phyloP scores from a whole-genome alignment of 1,284 basidiomycete species.

The Cystobasidiaceae sp. region DNA sequence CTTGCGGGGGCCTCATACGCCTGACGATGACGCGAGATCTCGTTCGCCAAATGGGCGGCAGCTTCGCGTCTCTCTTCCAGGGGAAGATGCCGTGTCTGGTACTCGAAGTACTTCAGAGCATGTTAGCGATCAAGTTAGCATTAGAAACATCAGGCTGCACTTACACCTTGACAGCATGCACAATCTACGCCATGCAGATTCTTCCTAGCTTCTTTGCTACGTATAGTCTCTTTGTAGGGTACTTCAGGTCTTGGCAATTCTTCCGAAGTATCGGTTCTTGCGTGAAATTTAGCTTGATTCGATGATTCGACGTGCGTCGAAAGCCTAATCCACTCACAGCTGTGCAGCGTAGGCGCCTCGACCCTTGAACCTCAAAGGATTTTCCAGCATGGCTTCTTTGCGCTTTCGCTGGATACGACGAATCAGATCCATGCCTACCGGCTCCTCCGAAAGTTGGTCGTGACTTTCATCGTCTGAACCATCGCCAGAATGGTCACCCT shows the following conservation, averaged over 20 bases:
- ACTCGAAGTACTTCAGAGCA: conserved; percentile 65
- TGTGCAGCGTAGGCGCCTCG: conserved; percentile 19
- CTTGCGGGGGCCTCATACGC: conserved; percentile 66
- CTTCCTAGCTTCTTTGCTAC: conserved; percentile 61
- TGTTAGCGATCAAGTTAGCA: not conserved
- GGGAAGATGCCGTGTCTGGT: conserved; percentile 39
- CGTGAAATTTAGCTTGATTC: not conserved
- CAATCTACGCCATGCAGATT: conserved; percentile 72
- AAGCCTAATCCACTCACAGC: conserved; percentile 9
- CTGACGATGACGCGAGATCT: conserved; percentile 71
- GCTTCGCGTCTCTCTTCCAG: conserved; percentile 35
- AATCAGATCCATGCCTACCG: conserved; percentile 23
- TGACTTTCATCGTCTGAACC: too few relatives aligned
- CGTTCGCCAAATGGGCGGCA: conserved; percentile 48
- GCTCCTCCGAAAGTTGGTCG: too few relatives aligned
- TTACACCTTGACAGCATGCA: conserved; percentile 72
- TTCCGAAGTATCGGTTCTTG: not conserved
- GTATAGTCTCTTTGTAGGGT: conserved; percentile 68
- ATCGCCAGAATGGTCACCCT: too few relatives aligned
- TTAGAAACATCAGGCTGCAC: conserved; percentile 41
- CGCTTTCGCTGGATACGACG: conserved; percentile 32
- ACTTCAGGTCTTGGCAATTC: not conserved
- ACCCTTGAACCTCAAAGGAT: conserved; percentile 27
- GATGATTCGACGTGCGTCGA: not conserved
- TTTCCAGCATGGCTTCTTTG: conserved; percentile 2